Percentiles rank a stretch among this genome's conserved stretches.
Conservation (phyloP, 495 filamentous ascomycete genomes). For the Durotheca rogersii region DNA sequence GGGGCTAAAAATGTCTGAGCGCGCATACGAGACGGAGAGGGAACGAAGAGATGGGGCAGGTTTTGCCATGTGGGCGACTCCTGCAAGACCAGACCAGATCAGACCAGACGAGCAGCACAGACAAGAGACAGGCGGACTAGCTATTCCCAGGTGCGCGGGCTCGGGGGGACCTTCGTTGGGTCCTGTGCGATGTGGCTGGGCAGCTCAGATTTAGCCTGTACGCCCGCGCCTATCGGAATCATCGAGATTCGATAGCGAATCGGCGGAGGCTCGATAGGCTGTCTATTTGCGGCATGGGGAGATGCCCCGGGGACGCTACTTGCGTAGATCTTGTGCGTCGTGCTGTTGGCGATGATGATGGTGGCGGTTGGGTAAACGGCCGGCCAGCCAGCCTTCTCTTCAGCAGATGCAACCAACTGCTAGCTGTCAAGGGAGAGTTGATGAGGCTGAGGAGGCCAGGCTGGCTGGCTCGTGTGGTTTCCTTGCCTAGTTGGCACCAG, state of each 20-base stretch:
- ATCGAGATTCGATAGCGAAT: background rate
- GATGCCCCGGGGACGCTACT: background rate
- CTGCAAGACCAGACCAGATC: slow-evolving; percentile 6
- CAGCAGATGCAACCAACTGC: slow-evolving; percentile 7
- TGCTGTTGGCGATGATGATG: background rate
- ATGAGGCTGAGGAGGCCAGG: slow-evolving; percentile 25
- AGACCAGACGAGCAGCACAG: slow-evolving; percentile 4
- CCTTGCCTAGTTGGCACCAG: no score
- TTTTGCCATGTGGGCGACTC: slow-evolving; percentile 24
- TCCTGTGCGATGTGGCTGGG: background rate
- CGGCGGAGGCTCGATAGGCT: slow-evolving; percentile 2
- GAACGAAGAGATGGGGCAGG: no score
- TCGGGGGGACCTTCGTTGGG: slow-evolving; percentile 13
- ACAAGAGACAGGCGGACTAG: slow-evolving; percentile 10
- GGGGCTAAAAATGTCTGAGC: slow-evolving; percentile 15
- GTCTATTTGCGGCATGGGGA: slow-evolving; percentile 13
- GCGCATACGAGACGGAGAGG: slow-evolving; percentile 21
- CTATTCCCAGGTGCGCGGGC: slow-evolving; percentile 6
- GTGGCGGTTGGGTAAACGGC: slow-evolving; percentile 7
- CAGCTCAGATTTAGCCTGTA: background rate
- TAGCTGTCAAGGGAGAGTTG: background rate
- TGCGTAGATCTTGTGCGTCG: slow-evolving; percentile 9
- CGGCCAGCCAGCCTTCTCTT: no score
- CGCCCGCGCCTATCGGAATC: slow-evolving; percentile 15
- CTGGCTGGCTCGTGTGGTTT: no score